A percentile compares a stretch with the other conserved stretches of the same genome.
These are phyloP conservation scores for Selaginella tamariscina DNA, from an alignment of 75 land plant genomes.

Conservation along the genomic window DNA sequence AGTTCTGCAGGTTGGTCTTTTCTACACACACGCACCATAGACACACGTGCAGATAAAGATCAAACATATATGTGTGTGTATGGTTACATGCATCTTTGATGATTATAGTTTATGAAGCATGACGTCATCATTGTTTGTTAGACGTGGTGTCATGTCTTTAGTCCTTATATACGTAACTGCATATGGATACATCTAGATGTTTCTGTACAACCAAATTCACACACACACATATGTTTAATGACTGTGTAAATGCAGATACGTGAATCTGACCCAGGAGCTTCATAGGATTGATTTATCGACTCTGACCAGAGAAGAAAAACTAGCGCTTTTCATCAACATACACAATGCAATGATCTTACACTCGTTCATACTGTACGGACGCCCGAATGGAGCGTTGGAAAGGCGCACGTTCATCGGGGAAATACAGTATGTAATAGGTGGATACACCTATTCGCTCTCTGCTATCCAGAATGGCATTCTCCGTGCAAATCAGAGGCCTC, in stretches of 20 bases:
- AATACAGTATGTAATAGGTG: slow-evolving; percentile 74
- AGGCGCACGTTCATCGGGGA: slow-evolving; percentile 57
- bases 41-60: no score
- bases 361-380: slow-evolving; percentile 48
- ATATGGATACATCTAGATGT: no score
- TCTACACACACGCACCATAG: no score
- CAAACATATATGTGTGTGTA: no score
- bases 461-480: slow-evolving; percentile 70
- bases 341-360: slow-evolving; percentile 78
- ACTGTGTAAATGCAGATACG: slow-evolving; percentile 36
- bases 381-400: slow-evolving; percentile 49
- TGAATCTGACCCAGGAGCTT: slow-evolving; percentile 56
- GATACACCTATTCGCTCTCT: slow-evolving; percentile 60
- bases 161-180: no score
- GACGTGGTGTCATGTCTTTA: no score
- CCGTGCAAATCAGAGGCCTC: slow-evolving; percentile 68
- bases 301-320: slow-evolving; percentile 61
- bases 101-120: no score
- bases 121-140: no score
- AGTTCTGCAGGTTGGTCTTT: slow-evolving; percentile 45
- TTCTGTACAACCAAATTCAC: neutral
- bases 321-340: slow-evolving; percentile 67
- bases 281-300: slow-evolving; percentile 48
- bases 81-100: no score
- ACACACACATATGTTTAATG: neutral